Evolutionary conservation across 345 rosid genomes (phyloP), one percentile per base, ranked within the genome.

Genomic region (Boechera retrofracta): DNA sequence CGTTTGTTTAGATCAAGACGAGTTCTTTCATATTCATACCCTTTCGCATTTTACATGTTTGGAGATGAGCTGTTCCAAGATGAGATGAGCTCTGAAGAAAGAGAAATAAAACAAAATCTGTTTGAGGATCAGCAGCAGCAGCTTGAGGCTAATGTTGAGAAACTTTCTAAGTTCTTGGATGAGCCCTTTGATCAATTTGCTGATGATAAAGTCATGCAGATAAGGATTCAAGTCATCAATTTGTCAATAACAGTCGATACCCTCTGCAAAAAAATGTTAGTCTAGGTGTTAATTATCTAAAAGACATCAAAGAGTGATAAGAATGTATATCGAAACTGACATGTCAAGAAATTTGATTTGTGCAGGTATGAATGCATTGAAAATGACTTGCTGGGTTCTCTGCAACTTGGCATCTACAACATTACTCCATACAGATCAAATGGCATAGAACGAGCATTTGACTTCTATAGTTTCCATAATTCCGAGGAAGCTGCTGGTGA

Each of bases 81-180:
- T 67, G 94, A 91, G 83, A 91, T 91, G 96, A 84, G 87, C 42
- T 2, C 70, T n/a, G 83, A 84, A 45, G 90, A 85, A 54, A 88
- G 92, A 76, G 96, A 85, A 38, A 83, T 89, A 69, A 93, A 89
- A 70, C 86, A 87, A 73, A 84, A 86, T 73, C 83, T 93, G 36
- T 93, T 91, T 71, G 98, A 93, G 82, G 94, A 93, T 81, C 98
- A 91, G 88, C 98, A 93, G 75, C 94, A 91, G 80, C 98, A 91
- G 83, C 96, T 93, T 41, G 97, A 91, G 81, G 81, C 80, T 28
- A 89, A 89, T 65, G 96, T 91, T 56, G 98, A 93, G 86, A 93
- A 82, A 64, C 97, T 93, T 49, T 93, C 98, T n/a, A 86, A 87
- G 89, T 77, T 71, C 69, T 83, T 93, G 53, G 98, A 87, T 70